A percentile compares a stretch with the other conserved stretches of the same genome.
Conservation (phyloP, 208 protist species). For the Crithidia bombi region DNA sequence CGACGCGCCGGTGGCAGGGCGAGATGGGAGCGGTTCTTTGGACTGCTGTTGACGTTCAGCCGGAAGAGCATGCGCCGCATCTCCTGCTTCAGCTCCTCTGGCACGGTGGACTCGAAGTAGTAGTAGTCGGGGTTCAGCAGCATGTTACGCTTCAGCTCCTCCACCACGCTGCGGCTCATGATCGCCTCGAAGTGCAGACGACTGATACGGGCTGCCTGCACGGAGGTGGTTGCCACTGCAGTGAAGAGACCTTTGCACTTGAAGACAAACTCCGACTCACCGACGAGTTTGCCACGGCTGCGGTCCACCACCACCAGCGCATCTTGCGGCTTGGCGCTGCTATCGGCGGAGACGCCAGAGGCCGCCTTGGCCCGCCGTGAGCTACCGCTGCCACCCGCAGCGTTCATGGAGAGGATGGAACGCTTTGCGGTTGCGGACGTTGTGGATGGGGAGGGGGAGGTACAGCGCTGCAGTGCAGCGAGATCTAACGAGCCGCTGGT, state of each 20-base stretch:
- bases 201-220: slow-evolving; percentile 65
- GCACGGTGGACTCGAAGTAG: slow-evolving; percentile 50
- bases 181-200: slow-evolving; percentile 73
- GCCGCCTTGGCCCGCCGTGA: background rate
- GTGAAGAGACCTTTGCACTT: slow-evolving; percentile 56
- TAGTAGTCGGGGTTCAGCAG: slow-evolving; percentile 50
- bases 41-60: slow-evolving; percentile 12
- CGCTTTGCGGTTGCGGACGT: slow-evolving; percentile 6
- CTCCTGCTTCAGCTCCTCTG: slow-evolving; percentile 50
- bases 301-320: slow-evolving; percentile 28
- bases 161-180: slow-evolving; percentile 38
- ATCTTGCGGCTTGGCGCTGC: background rate
- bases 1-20: background rate
- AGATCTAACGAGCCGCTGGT: slow-evolving; percentile 10
- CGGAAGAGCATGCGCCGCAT: slow-evolving; percentile 43
- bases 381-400: background rate
- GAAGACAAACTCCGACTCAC: slow-evolving; percentile 69
- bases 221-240: slow-evolving; percentile 40
- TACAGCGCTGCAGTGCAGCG: slow-evolving; percentile 1
- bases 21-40: slow-evolving; percentile 8
- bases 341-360: background rate
- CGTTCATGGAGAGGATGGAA: slow-evolving; percentile 3
- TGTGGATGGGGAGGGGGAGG: slow-evolving; percentile 9
- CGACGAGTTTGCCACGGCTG: slow-evolving; percentile 47
- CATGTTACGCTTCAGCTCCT: slow-evolving; percentile 60